Evolutionary conservation across 2,329 filamentous ascomycete species (phyloP), one percentile per base, ranked within the genome.

Genomic region (Talaromyces sp.): DNA sequence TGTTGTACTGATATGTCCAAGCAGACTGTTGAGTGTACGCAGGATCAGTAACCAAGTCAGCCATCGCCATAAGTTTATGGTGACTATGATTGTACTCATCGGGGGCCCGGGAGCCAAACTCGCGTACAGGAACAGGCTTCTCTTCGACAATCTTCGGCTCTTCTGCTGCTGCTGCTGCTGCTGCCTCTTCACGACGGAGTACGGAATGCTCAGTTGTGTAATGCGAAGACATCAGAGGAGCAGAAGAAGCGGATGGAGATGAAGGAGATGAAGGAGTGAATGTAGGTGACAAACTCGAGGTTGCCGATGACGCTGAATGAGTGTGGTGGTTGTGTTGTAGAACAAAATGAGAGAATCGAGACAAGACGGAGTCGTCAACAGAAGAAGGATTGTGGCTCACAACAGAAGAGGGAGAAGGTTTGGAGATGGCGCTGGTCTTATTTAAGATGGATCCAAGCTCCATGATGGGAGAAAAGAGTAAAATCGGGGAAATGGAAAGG

Each of bases 11-110:
- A 51, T 43, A 29, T 31, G 60, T 40, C 47, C 29, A 53, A 25
- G 38, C n/a, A 45, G 61, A 17, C 40, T 63, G 61, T 38, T 47
- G 49, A 27, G 51, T 36, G 40, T 63, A 63, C 29, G 25, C 19
- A 56, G 61, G 25, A 47, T 63, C 40, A 47, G 61, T 58, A 49
- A 58, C 51, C 36, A 58, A 17, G 19, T 56, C 53, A 58, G 61
- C 53, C 61, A 63, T 63, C 13, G 61, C 61, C 61, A 58, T 58
- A 58, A 58, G 51, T 45, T 17, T 63, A 47, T 56, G 38, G 43
- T 63, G 45, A 38, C 53, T 58, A 45, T 58, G 36, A 58, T 58
- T 19, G 27, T 63, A 63, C 51, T 63, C 61, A 45, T 45, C 56
- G 7, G 56, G 56, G 36, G 56, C 56, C 15, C 27, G 56, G 36